Evolutionary conservation across 805 yeast genomes (phyloP), one percentile per base, ranked within the genome.

Genomic region (Yamadazyma kitorensis): DNA sequence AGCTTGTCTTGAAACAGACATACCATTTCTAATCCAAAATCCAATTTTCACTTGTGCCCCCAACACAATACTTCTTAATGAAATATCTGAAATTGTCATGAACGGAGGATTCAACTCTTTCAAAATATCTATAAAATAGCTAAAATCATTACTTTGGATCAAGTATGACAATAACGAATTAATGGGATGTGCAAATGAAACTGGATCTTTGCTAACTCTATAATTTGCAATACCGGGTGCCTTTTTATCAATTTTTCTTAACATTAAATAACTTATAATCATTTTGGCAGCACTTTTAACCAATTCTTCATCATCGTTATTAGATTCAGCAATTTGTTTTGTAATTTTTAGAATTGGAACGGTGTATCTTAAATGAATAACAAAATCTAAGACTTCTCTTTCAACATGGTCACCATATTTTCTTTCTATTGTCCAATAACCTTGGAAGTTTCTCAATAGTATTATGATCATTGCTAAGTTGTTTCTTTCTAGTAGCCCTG

Each of bases 21-120:
- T 49, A 14, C 93, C 93, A 48, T 83, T 83, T 58, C 91, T 71
- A 2, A 83, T 72, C 93, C 93, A 83, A 41, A 74, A 76, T 1
- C 84, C 84, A 2, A 74, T 60, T 21, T 70, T 71, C 3, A 81
- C 74, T 48, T 83, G 91, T 3, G 80, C 59, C 13, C 74, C 69
- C 19, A 82, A 59, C 1, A 80, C 87, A 20, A 79, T 60, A 11
- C 81, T 71, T 51, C 83, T 68, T 31, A 83, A 52, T 0, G 82
- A 69, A 33, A 71, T 63, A 52, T 81, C 87, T 0, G 83, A 66
- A 12, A 79, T 63, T 3, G 54, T 53, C 34, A 72, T 44, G 39
- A 74, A 68, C 29, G 74, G 75, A 8, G 51, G 36, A 4, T 34
- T 44, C 9, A 48, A 27, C 0, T 33, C 35, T 9, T 23, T 28